Evolutionary conservation across 2,329 filamentous ascomycete species (phyloP), one percentile per base, ranked within the genome.

Genomic region (Arthrobotrys conoides): DNA sequence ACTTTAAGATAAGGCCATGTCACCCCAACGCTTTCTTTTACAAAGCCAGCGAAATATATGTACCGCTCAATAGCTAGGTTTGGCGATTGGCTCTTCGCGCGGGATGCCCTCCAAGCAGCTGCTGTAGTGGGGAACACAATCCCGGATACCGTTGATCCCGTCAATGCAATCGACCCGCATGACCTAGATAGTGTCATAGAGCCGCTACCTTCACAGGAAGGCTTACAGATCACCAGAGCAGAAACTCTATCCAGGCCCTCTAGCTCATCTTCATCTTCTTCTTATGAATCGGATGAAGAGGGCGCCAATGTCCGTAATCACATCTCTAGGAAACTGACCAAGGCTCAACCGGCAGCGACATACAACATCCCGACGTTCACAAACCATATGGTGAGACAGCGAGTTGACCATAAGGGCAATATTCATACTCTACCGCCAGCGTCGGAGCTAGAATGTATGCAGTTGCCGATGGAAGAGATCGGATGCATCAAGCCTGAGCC

Each of bases 41-140:
- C 95, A 0, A 89, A 91, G n/a, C 96, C 96, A 0, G 96, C 95
- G 55, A 98, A 98, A 84, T 92, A 92, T 85, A 97, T 98, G 94
- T 98, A 93, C 83, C 89, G 95, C 59, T 93, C 93, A 0, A 90
- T 97, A 66, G 92, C 96, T 0, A 95, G 97, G 81, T 98, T 99
- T 82, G 92, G 94, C 1, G 93, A 94, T 0, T 98, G 94, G 94
- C 92, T 92, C 0, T 87, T 97, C 22, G 93, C 94, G 0, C 88
- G 91, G 80, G 93, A 79, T 18, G 69, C 76, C 3, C 55, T 79
- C 14, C 46, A 53, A 55, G 18, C 22, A 9, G 33, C 64, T 3
- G 51, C 41, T n/a, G 24, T 24, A 3, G 24, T 38, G 5, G 18
- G 22, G 5, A 18, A 16, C 14, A 48, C 8, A 5, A n/a, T 77